Evolutionary conservation across 768 basidiomycete species (phyloP), one percentile per base, ranked within the genome.

Genomic region (Termitomyces eurrhizus): DNA sequence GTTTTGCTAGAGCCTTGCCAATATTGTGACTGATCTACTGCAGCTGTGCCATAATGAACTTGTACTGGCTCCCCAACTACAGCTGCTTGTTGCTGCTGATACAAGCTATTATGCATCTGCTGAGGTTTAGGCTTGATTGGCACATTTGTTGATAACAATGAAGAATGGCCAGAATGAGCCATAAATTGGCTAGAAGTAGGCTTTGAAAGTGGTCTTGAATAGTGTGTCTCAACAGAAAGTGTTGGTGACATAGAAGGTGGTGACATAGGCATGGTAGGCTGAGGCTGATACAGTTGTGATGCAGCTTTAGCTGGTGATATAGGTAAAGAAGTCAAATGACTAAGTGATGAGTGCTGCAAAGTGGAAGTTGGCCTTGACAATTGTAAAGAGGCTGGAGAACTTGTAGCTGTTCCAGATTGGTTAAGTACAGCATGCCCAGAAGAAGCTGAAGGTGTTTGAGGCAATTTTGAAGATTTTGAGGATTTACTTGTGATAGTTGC

Each of bases 261-360:
- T 9, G 56, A 51, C 1, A 59, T 9, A 21, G 51, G 51, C 6
- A 56, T 33, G 4, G 26, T 14, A 5, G 58, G 58, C 24, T 60
- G 58, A 16, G 62, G 58, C 51, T 63, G 62, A 33, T 60, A 59
- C 55, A 63, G 41, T 35, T 51, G 41, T 12, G 33, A 44, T 18
- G 45, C 26, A 7, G 35, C 48, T 35, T 29, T 5, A n/a, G 11
- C 42, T 42, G 52, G 24, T 8, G 41, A 3, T 8, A 42, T 37
- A 26, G 21, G 24, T 14, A 50, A 18, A n/a, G 52, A 18, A 37
- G 48, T 7, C 21, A 5, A 18, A 39, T 35, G 24, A 26, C 7
- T 3, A 18, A 18, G 24, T 18, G 26, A 4, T n/a, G 9, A 33
- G 18, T 41, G 18, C 8, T 44, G 32, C 9, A 7, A 7, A 56